Evolutionary conservation across 371 early-diverging fungal genomes (phyloP), one percentile per base, ranked within the genome.

Genomic region (Parasitella parasitica): DNA sequence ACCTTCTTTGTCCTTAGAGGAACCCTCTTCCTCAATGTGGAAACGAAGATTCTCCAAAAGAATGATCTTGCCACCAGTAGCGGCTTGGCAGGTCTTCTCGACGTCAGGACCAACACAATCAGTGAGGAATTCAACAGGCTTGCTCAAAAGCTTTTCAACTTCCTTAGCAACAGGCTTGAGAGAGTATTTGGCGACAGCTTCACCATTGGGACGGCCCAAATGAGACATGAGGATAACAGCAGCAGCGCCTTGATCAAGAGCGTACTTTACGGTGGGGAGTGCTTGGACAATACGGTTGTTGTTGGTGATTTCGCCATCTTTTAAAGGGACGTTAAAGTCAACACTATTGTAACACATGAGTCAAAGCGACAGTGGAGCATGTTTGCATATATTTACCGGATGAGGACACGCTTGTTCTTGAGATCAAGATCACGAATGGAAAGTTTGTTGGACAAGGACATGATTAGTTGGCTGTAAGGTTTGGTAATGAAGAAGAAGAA

Each of bases 321-420:
- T 85, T 69, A 97, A 89, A 37, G 99, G 99, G 20, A 99, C 99
- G 84, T 99, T 99, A 81, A 97, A 99, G 86, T 99, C 99, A 58
- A 98, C 99, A 59, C 96, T 95, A 67, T 36, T 32, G 12, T 36
- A 36, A 32, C 27, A 36, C 22, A 12, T 18, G 20, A 16, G 16
- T 16, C n/a, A 16, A 18, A 7, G 20, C 4, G 8, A 30, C 4
- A 30, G 32, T 7, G 16, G 32, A 32, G 16, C 6, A 30, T 1
- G 6, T 16, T 51, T 6, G 35, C 32, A 7, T 18, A n/a, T 32
- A 53, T 60, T 65, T 85, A 92, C 93, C 98, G 91, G 66, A 98
- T 95, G 57, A 98, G 85, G 50, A 95, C 97, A 57, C 96, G 90
- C 88, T 97, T 94, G 77, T 83, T 87, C 64, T 86, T 76, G 64